phyloP scores from a whole-genome alignment of 2,329 filamentous ascomycete species.

The Stemphylium lycopersici region DNA sequence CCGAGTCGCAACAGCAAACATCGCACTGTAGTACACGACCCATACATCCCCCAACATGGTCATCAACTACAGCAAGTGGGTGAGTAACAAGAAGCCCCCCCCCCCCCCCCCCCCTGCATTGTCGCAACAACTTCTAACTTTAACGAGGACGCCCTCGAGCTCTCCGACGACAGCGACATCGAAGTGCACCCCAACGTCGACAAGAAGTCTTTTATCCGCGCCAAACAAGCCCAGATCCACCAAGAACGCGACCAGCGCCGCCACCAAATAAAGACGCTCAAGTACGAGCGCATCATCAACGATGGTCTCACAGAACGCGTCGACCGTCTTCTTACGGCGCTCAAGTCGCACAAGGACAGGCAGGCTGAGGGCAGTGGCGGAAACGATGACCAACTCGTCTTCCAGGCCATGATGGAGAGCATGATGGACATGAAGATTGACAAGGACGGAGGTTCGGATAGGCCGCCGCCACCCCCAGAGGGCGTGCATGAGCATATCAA shows the following conservation, averaged over 20 bases:
- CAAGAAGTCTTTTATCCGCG: constrained; percentile 96
- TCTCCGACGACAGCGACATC: constrained; percentile 97
- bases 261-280: constrained; percentile 86
- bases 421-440: constrained; percentile 66
- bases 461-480: constrained; percentile 76
- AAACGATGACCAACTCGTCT: constrained; percentile 78
- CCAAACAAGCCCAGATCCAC: constrained; percentile 97
- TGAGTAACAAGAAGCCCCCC: constrained; percentile 43
- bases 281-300: constrained; percentile 93
- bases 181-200: constrained; percentile 99
- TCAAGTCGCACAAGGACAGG: constrained; percentile 72
- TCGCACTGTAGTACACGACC: constrained; percentile 6
- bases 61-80: constrained; percentile 77
- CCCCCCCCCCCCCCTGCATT: neutral
- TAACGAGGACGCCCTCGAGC: constrained; percentile 80
- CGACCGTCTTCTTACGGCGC: constrained; percentile 73
- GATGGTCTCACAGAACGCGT: constrained; percentile 88
- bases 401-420: constrained; percentile 85
- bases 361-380: constrained; percentile 30
- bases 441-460: constrained; percentile 41
- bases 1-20: constrained; percentile 21
- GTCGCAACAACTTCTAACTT: constrained; percentile 12
- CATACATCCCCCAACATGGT: constrained; percentile 51
- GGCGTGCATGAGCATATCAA: constrained; percentile 78
- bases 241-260: constrained; percentile 84